A percentile compares a stretch with the other conserved stretches of the same genome.
Conservation (phyloP, 805 yeast genomes). For the Ogataea saltuana region DNA sequence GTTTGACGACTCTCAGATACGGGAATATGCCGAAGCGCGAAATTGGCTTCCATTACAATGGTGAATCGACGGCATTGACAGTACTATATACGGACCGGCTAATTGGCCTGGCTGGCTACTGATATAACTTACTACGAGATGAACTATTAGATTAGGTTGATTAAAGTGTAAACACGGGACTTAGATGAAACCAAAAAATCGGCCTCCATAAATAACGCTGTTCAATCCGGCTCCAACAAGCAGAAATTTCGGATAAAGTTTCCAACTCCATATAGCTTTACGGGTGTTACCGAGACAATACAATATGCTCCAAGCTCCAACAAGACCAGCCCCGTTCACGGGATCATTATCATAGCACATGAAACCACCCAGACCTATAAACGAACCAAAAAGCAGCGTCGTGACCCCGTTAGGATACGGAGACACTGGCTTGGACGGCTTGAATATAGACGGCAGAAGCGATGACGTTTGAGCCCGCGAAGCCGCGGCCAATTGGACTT, state of each 20-base stretch:
- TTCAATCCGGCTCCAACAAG: slow-evolving; percentile 60
- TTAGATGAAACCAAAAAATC: slow-evolving; percentile 51
- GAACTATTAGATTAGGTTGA: neutral
- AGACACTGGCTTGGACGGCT: slow-evolving; percentile 18
- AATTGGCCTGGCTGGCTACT: too few relatives aligned
- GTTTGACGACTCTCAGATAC: slow-evolving; percentile 70
- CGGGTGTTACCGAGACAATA: slow-evolving; percentile 73
- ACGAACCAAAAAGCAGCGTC: slow-evolving; percentile 55
- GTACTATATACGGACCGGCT: neutral
- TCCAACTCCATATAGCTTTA: slow-evolving; percentile 53
- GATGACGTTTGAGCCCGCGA: slow-evolving; percentile 15
- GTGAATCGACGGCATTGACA: slow-evolving; percentile 35
- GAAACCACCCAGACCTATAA: slow-evolving; percentile 67
- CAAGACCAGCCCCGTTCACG: slow-evolving; percentile 77
- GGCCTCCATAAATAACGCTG: slow-evolving; percentile 66
- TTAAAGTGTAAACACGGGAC: neutral
- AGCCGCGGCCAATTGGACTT: slow-evolving; percentile 17
- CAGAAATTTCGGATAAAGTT: slow-evolving; percentile 62
- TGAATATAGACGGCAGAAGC: slow-evolving; percentile 15
- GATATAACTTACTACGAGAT: too few relatives aligned
- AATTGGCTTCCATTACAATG: slow-evolving; percentile 71
- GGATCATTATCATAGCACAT: slow-evolving; percentile 77
- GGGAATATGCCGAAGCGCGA: slow-evolving; percentile 49
- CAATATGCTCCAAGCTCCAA: slow-evolving; percentile 76
- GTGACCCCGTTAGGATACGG: slow-evolving; percentile 32